These are phyloP conservation scores for Cryptosporidium tyzzeri DNA, from an alignment of 169 alveolate genomes.

Conservation along the genomic window DNA sequence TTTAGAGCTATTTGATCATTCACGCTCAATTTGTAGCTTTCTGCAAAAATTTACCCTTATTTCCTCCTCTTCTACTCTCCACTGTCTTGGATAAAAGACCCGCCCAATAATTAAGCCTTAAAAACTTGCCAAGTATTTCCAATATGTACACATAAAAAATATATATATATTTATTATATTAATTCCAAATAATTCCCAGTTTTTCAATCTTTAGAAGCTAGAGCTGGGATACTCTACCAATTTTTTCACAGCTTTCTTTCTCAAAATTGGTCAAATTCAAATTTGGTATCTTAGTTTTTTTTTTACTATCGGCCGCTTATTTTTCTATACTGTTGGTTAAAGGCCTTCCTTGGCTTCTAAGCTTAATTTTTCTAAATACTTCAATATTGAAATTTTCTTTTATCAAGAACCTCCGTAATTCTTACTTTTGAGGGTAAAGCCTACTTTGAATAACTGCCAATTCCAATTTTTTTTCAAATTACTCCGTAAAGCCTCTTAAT, in stretches of 20 bases:
- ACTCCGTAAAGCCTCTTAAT: neutral
- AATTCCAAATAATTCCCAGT: neutral
- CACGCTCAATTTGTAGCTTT: conserved; percentile 12
- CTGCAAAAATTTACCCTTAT: neutral
- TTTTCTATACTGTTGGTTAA: neutral
- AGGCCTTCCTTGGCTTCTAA: neutral
- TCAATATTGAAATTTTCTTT: too few species aligned
- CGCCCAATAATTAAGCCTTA: conserved; percentile 6
- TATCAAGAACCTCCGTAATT: neutral
- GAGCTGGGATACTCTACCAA: neutral
- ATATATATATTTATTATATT: neutral
- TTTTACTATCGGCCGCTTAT: neutral
- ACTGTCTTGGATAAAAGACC: conserved; percentile 65
- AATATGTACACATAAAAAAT: neutral
- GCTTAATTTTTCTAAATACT: too few species aligned
- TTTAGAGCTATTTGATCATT: conserved; percentile 9
- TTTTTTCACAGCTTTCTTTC: neutral
- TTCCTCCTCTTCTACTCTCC: neutral
- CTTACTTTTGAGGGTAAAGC: neutral
- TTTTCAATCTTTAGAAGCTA: neutral
- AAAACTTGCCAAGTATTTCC: neutral
- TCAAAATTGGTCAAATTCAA: neutral
- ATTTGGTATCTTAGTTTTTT: neutral
- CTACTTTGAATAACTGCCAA: neutral
- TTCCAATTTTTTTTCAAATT: neutral